Conservation (phyloP, 129 eudicot genomes). For the Kitagawia praeruptora region DNA sequence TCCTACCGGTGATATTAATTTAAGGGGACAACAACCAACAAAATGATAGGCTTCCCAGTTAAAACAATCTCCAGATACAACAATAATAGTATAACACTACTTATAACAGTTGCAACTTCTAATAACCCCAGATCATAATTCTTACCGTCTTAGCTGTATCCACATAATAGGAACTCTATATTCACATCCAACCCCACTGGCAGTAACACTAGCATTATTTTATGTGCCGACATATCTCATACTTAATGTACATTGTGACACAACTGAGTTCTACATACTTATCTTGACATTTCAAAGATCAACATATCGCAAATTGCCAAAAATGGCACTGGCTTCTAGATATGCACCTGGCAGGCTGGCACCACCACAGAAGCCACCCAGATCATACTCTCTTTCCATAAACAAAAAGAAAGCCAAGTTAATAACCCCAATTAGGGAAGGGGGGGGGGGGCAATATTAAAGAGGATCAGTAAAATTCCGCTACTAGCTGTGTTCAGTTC, state of each 20-base stretch:
- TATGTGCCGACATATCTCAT: background rate
- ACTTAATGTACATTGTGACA: background rate
- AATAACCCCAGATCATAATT: background rate
- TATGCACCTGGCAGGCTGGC: background rate
- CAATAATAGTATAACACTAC: background rate
- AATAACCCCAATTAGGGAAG: background rate
- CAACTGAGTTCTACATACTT: background rate
- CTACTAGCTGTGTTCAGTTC: slow-evolving; percentile 12
- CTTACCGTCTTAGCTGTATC: background rate
- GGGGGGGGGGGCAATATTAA: background rate
- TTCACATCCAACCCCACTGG: background rate
- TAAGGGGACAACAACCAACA: background rate
- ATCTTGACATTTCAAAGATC: background rate
- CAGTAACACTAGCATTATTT: background rate
- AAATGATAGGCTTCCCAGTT: background rate
- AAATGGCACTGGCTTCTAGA: background rate
- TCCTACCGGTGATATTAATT: background rate
- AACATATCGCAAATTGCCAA: background rate
- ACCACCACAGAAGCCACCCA: background rate
- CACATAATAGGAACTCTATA: background rate
- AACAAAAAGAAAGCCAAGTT: background rate
- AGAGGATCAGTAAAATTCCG: background rate
- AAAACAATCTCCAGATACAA: background rate
- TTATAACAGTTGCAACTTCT: background rate
- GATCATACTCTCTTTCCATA: background rate